Evolutionary conservation across 2,329 filamentous ascomycete species (phyloP), one percentile per base, ranked within the genome.

Genomic region (Ophiostoma sp.): DNA sequence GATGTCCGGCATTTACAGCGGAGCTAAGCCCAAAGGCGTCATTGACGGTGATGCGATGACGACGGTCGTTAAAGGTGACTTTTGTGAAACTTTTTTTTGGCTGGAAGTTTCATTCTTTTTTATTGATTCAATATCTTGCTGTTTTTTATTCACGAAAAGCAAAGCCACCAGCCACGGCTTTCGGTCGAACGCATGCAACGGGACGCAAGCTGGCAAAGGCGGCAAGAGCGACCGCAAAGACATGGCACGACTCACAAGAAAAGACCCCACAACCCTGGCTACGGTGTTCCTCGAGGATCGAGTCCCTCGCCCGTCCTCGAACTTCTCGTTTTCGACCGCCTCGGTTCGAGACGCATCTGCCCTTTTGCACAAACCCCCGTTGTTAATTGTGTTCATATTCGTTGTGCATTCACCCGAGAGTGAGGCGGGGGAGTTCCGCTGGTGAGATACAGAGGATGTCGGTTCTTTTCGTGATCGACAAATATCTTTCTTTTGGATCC

Each of bases 231-330:
- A 45, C 61, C 25, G 28, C 36, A 25, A 9, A 39, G 31, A 69
- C 66, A 69, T 48, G 48, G 31, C 64, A 45, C 42, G 64, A 36
- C 42, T 33, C 42, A 25, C 33, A 42, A 4, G 33, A 17, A 39
- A 39, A 63, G 63, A 45, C 63, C 39, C 63, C 63, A 69, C 48
- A 50, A 33, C 42, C 42, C 64, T 69, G 42, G 64, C 64, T 69
- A 69, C 64, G 25, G 64, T 52, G 64, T 8, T 48, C 50, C 7
- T 50, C 42, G 39, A 68, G 64, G 17, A 68, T 68, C 61, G 17
- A 36, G 31, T 61, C n/a, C 25, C 36, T 45, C 57, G n/a, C 61
- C 61, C 61, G 22, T 39, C 22, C 5, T 22, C 25, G 2, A 22
- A 22, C n/a, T n/a, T 52, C 25, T 55, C 33, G n/a, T 63, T 19